A percentile compares a stretch with the other conserved stretches of the same genome.
phyloP scores from a whole-genome alignment of 805 yeast species.

The Candida nonsorbophila region DNA sequence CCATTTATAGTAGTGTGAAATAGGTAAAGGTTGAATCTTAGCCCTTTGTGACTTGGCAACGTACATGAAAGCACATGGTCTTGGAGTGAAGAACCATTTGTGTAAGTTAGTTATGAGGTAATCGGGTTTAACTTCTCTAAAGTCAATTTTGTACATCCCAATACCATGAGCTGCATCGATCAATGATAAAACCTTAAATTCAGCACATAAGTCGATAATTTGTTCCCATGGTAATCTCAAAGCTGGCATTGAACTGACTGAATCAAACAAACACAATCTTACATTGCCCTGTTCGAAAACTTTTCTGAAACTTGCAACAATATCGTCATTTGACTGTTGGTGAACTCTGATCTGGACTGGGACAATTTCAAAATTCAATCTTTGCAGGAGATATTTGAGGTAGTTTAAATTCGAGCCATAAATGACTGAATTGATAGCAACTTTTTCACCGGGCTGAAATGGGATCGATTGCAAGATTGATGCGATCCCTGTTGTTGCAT shows the following conservation, averaged over 20 bases:
- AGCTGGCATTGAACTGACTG: constrained; percentile 63
- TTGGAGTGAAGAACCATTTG: constrained; percentile 62
- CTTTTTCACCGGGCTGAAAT: constrained; percentile 45
- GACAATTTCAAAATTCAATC: constrained; percentile 23
- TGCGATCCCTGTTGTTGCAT: constrained; percentile 60
- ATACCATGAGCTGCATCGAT: constrained; percentile 73
- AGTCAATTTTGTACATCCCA: constrained; percentile 46
- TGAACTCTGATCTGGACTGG: constrained; percentile 41
- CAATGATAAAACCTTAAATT: constrained; percentile 45
- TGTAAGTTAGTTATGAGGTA: constrained; percentile 60
- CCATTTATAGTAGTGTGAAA: constrained; percentile 46
- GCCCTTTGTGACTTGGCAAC: constrained; percentile 48
- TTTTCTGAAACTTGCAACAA: constrained; percentile 11
- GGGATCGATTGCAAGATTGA: constrained; percentile 51
- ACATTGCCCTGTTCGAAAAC: constrained; percentile 8
- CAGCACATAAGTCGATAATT: constrained; percentile 40
- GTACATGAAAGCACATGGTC: constrained; percentile 55
- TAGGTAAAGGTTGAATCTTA: constrained; percentile 50
- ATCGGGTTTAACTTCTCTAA: constrained; percentile 47
- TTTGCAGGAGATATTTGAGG: constrained; percentile 33
- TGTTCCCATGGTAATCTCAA: constrained; percentile 50
- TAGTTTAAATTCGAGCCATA: constrained; percentile 55
- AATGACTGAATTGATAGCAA: constrained; percentile 44
- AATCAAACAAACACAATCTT: constrained; percentile 49
- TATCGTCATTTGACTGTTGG: too few relatives aligned